phyloP scores from a whole-genome alignment of 2,329 filamentous ascomycete species.

The Nakataea oryzae region DNA sequence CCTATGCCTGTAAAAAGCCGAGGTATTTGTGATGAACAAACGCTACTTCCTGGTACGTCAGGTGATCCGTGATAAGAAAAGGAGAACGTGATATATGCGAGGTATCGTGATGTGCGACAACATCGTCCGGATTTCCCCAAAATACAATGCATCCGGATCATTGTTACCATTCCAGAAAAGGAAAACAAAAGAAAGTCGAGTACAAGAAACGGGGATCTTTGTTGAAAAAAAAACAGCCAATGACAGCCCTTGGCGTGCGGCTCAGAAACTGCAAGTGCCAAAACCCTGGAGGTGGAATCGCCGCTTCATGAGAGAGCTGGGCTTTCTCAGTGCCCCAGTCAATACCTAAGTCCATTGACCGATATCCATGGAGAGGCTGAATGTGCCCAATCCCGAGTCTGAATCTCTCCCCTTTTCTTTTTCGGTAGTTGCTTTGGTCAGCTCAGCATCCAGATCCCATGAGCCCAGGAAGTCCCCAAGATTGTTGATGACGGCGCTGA shows the following conservation, averaged over 20 bases:
- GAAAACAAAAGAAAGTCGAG: background rate
- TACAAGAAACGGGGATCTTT: background rate
- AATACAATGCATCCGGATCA: background rate
- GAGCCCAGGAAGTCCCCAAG: constrained; percentile 32
- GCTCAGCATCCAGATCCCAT: constrained; percentile 25
- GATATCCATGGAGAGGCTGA: background rate
- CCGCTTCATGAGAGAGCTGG: too few species aligned
- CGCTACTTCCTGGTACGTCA: background rate
- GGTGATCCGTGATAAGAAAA: too few species aligned
- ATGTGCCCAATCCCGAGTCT: background rate
- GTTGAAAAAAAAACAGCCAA: background rate
- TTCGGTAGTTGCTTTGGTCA: constrained; percentile 16
- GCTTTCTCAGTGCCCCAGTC: too few species aligned
- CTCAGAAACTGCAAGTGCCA: background rate
- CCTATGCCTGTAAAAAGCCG: background rate
- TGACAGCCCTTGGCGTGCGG: too few species aligned
- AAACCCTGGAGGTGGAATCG: too few species aligned
- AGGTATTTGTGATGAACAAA: background rate
- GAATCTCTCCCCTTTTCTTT: constrained; percentile 9
- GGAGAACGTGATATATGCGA: background rate
- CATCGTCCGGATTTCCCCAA: too few species aligned
- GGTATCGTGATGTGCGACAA: background rate
- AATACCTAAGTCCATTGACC: background rate
- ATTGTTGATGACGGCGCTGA: constrained; percentile 33
- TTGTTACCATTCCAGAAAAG: background rate